Conservation (phyloP, 176 grass and related monocot species). For the Cocos nucifera region DNA sequence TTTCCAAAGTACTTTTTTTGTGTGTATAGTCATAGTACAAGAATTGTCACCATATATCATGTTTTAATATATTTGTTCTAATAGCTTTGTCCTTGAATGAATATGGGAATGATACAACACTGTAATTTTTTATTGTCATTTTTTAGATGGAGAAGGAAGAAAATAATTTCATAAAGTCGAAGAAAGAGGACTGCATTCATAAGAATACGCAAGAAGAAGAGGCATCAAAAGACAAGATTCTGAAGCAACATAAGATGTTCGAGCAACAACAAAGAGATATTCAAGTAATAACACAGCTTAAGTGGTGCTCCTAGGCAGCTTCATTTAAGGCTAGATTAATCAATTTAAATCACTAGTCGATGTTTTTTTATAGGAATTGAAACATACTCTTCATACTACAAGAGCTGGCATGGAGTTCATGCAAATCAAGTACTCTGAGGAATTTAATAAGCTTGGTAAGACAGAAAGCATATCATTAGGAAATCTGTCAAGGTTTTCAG, state of each 20-base stretch:
- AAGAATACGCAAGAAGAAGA: slow-evolving; percentile 34
- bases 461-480: neutral
- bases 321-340: neutral
- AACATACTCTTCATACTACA: slow-evolving; percentile 50
- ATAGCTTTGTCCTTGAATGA: too few species aligned
- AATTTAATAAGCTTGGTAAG: slow-evolving; percentile 71
- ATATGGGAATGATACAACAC: too few species aligned
- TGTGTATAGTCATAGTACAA: too few species aligned
- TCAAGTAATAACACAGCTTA: slow-evolving; percentile 29
- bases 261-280: slow-evolving; percentile 73
- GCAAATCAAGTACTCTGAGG: slow-evolving; percentile 79
- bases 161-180: slow-evolving; percentile 39
- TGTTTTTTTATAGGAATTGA: slow-evolving; percentile 56
- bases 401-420: slow-evolving; percentile 81
- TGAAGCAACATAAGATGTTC: slow-evolving; percentile 62
- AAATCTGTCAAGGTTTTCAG: too few species aligned
- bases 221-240: slow-evolving; percentile 41
- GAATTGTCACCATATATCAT: too few species aligned
- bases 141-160: slow-evolving; percentile 44
- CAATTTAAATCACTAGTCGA: slow-evolving; percentile 7
- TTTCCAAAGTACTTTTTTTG: too few species aligned
- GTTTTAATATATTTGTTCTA: too few species aligned
- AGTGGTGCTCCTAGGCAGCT: too few species aligned
- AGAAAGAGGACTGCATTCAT: slow-evolving; percentile 9
- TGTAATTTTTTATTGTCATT: slow-evolving; percentile 20